These are phyloP conservation scores for Ambrosia trifida DNA, from an alignment of 129 eudicot species.

Conservation along the genomic window DNA sequence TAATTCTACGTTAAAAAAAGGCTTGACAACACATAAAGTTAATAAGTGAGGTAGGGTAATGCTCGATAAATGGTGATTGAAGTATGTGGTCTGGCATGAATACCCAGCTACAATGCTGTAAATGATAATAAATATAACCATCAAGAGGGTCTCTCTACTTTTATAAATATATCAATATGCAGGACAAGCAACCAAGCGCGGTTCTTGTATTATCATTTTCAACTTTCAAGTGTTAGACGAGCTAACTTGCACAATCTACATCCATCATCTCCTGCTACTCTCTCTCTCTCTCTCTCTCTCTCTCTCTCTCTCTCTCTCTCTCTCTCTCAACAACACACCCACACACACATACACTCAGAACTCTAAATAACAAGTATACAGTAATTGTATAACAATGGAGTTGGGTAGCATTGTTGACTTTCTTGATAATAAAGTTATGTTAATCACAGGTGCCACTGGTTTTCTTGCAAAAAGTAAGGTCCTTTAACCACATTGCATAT, in stretches of 20 bases:
- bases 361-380: too few relatives aligned
- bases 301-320: too few relatives aligned
- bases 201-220: too few relatives aligned
- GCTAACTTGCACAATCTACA: background rate
- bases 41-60: too few relatives aligned
- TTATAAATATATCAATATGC: background rate
- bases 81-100: background rate
- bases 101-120: conserved; percentile 2
- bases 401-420: conserved; percentile 7
- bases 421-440: conserved; percentile 1
- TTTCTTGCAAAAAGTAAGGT: conserved; percentile 11
- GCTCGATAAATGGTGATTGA: background rate
- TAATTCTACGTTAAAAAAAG: too few relatives aligned
- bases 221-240: background rate
- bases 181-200: too few relatives aligned
- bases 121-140: background rate
- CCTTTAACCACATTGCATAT: background rate
- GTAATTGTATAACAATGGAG: background rate
- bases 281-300: too few relatives aligned
- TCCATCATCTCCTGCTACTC: background rate
- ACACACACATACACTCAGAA: too few relatives aligned
- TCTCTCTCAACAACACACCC: too few relatives aligned
- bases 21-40: too few relatives aligned
- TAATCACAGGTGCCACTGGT: conserved; percentile 9
- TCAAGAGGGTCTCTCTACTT: background rate